Percentiles rank a stretch among this genome's conserved stretches.
These are phyloP conservation scores for Phylloporus scabripes DNA, from an alignment of 768 basidiomycete genomes.

Conservation along the genomic window DNA sequence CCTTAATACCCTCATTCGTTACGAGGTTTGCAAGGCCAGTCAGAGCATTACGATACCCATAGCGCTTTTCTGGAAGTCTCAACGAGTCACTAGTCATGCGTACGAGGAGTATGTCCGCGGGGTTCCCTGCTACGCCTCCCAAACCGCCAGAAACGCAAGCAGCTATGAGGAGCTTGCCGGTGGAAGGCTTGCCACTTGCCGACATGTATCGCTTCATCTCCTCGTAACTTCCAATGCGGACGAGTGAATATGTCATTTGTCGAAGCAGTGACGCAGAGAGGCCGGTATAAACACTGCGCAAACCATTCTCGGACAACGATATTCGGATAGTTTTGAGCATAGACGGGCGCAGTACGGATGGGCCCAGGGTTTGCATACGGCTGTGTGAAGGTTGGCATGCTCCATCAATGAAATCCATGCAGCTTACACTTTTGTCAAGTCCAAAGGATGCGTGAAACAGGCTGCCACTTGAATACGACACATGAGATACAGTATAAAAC, in stretches of 20 bases:
- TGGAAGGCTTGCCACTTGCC: slow-evolving; percentile 45
- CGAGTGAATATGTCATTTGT: slow-evolving; percentile 89
- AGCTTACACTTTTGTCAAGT: slow-evolving; percentile 79
- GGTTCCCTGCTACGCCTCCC: slow-evolving; percentile 83
- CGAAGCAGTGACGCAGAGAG: slow-evolving; percentile 77
- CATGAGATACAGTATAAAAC: not conserved
- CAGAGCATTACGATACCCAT: slow-evolving; percentile 76
- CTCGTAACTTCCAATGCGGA: slow-evolving; percentile 80
- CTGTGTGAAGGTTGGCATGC: slow-evolving; percentile 31
- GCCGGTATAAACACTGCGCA: slow-evolving; percentile 75
- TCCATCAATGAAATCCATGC: not conserved
- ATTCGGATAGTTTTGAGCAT: slow-evolving; percentile 58
- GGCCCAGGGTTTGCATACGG: slow-evolving; percentile 73
- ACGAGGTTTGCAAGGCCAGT: slow-evolving; percentile 63
- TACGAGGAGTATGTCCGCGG: slow-evolving; percentile 68
- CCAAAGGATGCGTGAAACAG: slow-evolving; percentile 75
- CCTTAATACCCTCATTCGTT: slow-evolving; percentile 62
- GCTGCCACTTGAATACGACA: slow-evolving; percentile 57
- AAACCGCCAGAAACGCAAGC: slow-evolving; percentile 72
- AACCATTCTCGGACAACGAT: slow-evolving; percentile 62
- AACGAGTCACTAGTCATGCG: slow-evolving; percentile 87
- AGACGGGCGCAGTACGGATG: slow-evolving; percentile 51
- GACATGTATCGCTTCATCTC: slow-evolving; percentile 59
- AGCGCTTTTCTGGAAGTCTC: slow-evolving; percentile 66
- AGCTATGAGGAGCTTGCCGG: slow-evolving; percentile 52